Evolutionary conservation across 345 rosid species (phyloP).

Genomic region (Brassica juncea): DNA sequence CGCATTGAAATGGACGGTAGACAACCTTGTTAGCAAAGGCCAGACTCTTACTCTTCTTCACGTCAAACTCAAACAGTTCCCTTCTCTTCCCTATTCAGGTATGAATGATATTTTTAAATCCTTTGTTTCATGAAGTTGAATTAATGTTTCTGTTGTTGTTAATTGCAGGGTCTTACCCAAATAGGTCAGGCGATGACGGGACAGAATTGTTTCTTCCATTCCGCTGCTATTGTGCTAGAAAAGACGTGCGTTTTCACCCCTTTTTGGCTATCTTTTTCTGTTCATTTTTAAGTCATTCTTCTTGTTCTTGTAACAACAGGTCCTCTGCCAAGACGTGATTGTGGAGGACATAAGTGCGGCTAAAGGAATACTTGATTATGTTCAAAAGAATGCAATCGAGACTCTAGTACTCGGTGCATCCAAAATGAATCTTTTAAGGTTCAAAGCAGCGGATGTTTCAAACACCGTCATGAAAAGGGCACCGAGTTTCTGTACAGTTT

Average conservation of each 20-base stretch:
- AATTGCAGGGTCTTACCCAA: conserved; percentile 40
- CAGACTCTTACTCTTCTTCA: conserved; percentile 70
- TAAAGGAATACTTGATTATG: conserved; percentile 59
- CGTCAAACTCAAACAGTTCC: conserved; percentile 46
- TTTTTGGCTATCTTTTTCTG: not conserved
- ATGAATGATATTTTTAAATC: not conserved
- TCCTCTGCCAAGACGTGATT: conserved; percentile 57
- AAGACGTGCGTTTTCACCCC: conserved; percentile 51
- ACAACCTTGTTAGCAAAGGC: conserved; percentile 57
- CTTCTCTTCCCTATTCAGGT: conserved; percentile 47
- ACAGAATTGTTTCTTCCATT: conserved; percentile 75
- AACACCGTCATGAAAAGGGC: conserved; percentile 57
- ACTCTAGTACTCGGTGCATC: conserved; percentile 61
- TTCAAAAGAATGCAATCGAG: conserved; percentile 38
- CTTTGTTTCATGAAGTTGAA: not conserved
- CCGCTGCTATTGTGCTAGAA: conserved; percentile 80
- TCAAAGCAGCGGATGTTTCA: conserved; percentile 62
- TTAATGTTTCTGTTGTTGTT: not conserved
- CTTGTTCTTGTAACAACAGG: conserved; percentile 43
- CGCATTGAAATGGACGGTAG: conserved; percentile 77
- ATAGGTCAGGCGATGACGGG: conserved; percentile 44
- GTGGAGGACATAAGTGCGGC: conserved; percentile 57
- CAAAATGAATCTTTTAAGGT: conserved; percentile 61
- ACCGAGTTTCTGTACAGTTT: conserved; percentile 73
- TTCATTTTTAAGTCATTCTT: not conserved